phyloP scores from a whole-genome alignment of 2,329 filamentous ascomycete genomes.

The Clonostachys sp. region DNA sequence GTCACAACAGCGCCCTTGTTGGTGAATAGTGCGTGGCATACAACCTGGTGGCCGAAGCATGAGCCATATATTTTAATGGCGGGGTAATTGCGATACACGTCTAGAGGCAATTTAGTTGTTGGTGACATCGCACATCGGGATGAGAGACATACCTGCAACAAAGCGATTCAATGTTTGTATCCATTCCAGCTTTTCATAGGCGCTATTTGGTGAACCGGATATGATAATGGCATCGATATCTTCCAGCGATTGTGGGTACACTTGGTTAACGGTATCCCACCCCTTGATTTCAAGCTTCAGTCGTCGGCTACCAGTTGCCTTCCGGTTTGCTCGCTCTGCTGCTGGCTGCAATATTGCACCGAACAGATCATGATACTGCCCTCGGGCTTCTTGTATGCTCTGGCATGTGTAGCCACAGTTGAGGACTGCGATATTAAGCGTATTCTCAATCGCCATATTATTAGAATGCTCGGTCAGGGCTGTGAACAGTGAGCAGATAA shows the following conservation, averaged over 20 bases:
- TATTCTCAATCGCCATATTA: no score
- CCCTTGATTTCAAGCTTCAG: not conserved
- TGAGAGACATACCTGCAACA: not conserved
- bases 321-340: not conserved
- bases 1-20: conserved; percentile 13
- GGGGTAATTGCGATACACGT: conserved; percentile 1
- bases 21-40: conserved; percentile 27
- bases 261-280: not conserved
- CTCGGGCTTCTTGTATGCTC: conserved; percentile 1
- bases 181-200: conserved; percentile 4
- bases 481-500: no score
- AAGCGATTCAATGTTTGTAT: conserved; percentile 1
- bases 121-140: no score
- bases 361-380: conserved; percentile 5
- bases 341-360: not conserved
- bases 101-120: not conserved
- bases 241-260: conserved; percentile 1
- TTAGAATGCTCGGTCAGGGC: no score
- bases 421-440: not conserved
- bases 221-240: conserved; percentile 3
- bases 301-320: not conserved
- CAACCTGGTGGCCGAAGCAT: conserved; percentile 36
- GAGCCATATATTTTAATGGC: conserved; percentile 24
- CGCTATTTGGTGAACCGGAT: conserved; percentile 3
- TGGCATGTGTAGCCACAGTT: conserved; percentile 4